A percentile compares a stretch with the other conserved stretches of the same genome.
Evolutionary conservation across 2,329 filamentous ascomycete species (phyloP).

Genomic region (Aspergillus proliferans): DNA sequence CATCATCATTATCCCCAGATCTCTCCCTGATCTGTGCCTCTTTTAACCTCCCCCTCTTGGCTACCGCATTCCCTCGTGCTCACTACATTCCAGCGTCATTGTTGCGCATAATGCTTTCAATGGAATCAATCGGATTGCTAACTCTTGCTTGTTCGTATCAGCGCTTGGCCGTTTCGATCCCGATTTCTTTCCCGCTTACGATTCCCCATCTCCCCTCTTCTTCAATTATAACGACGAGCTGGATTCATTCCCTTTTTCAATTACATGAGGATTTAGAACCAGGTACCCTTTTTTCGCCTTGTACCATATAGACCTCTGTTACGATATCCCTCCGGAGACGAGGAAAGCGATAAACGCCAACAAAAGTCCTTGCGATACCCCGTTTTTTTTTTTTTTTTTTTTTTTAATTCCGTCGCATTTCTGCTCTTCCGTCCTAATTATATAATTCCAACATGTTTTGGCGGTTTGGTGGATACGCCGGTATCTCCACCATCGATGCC

Average conservation of each 20-base stretch:
- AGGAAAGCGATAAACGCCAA: slow-evolving; percentile 10
- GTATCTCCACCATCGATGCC: slow-evolving; percentile 91
- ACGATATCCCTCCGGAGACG: slow-evolving; percentile 19
- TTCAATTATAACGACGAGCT: not conserved
- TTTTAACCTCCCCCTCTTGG: not conserved
- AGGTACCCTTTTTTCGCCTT: slow-evolving; percentile 4
- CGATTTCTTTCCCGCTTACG: not conserved
- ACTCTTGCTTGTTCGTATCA: not conserved
- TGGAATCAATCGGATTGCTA: not conserved
- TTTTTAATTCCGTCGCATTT: slow-evolving; percentile 29
- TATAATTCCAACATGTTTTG: slow-evolving; percentile 80
- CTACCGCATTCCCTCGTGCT: not conserved
- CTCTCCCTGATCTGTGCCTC: not conserved
- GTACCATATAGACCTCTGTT: slow-evolving; percentile 24
- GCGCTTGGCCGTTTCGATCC: not conserved
- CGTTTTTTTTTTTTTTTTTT: slow-evolving; percentile 9
- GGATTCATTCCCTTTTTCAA: not conserved
- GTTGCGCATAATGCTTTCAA: not conserved
- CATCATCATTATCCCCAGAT: not conserved
- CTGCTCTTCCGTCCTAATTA: slow-evolving; percentile 25
- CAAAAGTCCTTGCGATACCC: slow-evolving; percentile 15
- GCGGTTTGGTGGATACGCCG: slow-evolving; percentile 98
- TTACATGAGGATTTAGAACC: not conserved
- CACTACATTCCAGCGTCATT: not conserved
- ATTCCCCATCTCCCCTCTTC: not conserved